Evolutionary conservation across 2,329 filamentous ascomycete genomes (phyloP).

Genomic region (Triangularia verruculosa): DNA sequence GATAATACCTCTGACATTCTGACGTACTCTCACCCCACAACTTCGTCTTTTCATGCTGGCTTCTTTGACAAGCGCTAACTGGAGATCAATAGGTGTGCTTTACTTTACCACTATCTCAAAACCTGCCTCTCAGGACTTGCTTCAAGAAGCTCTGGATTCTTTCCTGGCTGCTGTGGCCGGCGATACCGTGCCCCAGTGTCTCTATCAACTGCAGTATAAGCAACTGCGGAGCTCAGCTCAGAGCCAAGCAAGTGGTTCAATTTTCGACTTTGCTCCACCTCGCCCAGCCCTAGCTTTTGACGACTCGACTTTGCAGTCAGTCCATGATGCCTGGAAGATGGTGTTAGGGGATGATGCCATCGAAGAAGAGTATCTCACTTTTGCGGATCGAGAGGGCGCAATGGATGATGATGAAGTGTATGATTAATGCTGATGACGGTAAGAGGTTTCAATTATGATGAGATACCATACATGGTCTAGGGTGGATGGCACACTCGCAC

Average conservation of each 20-base stretch:
- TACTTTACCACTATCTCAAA: constrained; percentile 42
- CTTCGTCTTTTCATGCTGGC: constrained; percentile 19
- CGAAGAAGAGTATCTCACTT: constrained; percentile 65
- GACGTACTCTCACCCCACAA: constrained; percentile 50
- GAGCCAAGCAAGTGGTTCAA: constrained; percentile 37
- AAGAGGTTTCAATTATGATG: constrained; percentile 12
- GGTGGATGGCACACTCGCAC: neutral
- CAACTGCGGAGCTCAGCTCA: constrained; percentile 38
- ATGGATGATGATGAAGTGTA: constrained; percentile 57
- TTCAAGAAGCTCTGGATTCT: constrained; percentile 42
- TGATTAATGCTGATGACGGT: constrained; percentile 34
- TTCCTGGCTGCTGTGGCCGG: constrained; percentile 38
- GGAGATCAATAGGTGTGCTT: constrained; percentile 35
- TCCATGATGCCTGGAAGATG: constrained; percentile 67
- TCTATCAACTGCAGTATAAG: constrained; percentile 57
- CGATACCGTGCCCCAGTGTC: constrained; percentile 32
- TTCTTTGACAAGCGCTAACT: constrained; percentile 33
- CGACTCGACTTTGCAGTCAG: constrained; percentile 64
- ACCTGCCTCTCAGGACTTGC: constrained; percentile 34
- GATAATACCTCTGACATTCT: constrained; percentile 86
- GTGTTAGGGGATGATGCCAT: constrained; percentile 53
- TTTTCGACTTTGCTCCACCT: constrained; percentile 57
- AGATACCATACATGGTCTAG: constrained; percentile 11
- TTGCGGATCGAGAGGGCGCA: constrained; percentile 68
- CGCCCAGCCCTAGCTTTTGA: constrained; percentile 70